A percentile compares a stretch with the other conserved stretches of the same genome.
These are phyloP conservation scores for Wickerhamomyces canadensis DNA, from an alignment of 805 yeast species.

Conservation along the genomic window DNA sequence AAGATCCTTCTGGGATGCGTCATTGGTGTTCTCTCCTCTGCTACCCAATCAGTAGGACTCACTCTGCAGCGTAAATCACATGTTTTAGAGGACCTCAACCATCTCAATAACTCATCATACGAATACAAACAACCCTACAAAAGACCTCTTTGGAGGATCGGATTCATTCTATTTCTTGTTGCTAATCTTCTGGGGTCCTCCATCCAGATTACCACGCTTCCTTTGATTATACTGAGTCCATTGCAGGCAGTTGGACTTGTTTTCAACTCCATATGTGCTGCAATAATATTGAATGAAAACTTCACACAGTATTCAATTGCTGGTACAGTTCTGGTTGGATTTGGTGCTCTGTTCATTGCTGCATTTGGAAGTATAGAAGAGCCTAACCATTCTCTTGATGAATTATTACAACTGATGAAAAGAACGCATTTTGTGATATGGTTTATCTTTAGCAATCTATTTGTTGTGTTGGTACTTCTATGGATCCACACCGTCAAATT, in stretches of 20 bases:
- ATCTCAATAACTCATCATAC: constrained; percentile 16
- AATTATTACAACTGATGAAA: constrained; percentile 36
- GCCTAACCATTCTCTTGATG: constrained; percentile 45
- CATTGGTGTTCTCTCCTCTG: constrained; percentile 71
- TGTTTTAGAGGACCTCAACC: constrained; percentile 32
- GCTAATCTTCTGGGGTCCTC: constrained; percentile 78
- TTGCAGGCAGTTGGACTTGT: constrained; percentile 85
- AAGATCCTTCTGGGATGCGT: constrained; percentile 51
- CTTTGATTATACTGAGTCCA: constrained; percentile 74
- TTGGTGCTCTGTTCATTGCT: constrained; percentile 77
- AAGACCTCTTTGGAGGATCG: constrained; percentile 66
- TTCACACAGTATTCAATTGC: constrained; percentile 50
- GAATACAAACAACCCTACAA: constrained; percentile 31
- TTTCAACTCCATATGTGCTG: constrained; percentile 72
- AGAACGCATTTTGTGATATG: constrained; percentile 51
- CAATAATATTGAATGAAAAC: constrained; percentile 59
- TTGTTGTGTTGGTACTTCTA: constrained; percentile 24
- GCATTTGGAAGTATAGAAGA: constrained; percentile 58
- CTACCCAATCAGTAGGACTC: constrained; percentile 75
- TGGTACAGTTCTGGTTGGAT: constrained; percentile 64
- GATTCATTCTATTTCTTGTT: constrained; percentile 61
- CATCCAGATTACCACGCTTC: constrained; percentile 79
- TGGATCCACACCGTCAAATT: constrained; percentile 24
- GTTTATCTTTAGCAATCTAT: constrained; percentile 35
- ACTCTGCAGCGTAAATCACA: constrained; percentile 81